Evolutionary conservation across 768 basidiomycete genomes (phyloP).

Genomic region (Calocera viscosa): DNA sequence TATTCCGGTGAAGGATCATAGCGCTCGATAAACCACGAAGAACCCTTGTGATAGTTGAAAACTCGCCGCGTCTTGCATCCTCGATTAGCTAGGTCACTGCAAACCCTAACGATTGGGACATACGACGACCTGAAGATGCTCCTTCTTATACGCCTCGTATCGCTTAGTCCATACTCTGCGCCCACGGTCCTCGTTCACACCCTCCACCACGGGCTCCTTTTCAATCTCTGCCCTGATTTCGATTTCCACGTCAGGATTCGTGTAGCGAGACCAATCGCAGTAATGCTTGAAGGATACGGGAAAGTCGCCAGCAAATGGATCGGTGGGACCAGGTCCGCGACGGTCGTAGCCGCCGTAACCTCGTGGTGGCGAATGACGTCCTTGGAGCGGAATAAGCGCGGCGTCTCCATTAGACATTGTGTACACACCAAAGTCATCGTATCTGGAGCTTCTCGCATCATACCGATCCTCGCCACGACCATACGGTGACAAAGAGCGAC

Average conservation of each 20-base stretch:
- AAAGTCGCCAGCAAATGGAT: constrained; percentile 72
- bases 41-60: constrained; percentile 88
- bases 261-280: constrained; percentile 77
- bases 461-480: constrained; percentile 56
- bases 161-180: constrained; percentile 45
- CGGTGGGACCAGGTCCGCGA: constrained; percentile 36
- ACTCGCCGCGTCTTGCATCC: constrained; percentile 68
- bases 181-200: constrained; percentile 69
- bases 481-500: constrained; percentile 66
- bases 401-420: neutral
- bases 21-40: constrained; percentile 95
- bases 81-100: constrained; percentile 10
- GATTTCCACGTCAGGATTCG: constrained; percentile 65
- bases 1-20: constrained; percentile 71
- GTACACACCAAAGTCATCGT: constrained; percentile 64
- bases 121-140: constrained; percentile 73
- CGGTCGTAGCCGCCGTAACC: constrained; percentile 37
- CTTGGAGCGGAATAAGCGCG: constrained; percentile 8
- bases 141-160: constrained; percentile 93
- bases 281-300: constrained; percentile 72
- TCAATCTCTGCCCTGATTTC: constrained; percentile 67
- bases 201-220: constrained; percentile 38
- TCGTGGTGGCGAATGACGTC: constrained; percentile 37
- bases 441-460: constrained; percentile 70
- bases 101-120: neutral